A percentile compares a stretch with the other conserved stretches of the same genome.
These are phyloP conservation scores for Ustilago nuda DNA, from an alignment of 1,284 basidiomycete species.

Conservation along the genomic window DNA sequence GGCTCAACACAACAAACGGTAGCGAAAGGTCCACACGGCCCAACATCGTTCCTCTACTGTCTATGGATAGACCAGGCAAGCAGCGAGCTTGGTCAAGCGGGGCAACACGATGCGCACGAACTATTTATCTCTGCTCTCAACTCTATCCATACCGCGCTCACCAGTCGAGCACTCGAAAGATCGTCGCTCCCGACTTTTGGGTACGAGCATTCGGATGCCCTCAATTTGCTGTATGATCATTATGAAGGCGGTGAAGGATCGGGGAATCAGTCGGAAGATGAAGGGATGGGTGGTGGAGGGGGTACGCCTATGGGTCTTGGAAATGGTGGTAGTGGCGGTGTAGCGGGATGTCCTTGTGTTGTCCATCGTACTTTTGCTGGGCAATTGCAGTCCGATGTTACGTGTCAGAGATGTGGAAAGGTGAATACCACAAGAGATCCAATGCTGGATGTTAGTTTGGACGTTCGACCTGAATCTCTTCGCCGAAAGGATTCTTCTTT, in stretches of 20 bases:
- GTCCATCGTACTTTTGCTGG: constrained; percentile 92
- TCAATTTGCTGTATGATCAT: constrained; percentile 52
- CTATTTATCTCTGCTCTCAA: constrained; percentile 68
- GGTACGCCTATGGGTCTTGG: constrained; percentile 16
- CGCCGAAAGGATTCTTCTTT: constrained; percentile 17
- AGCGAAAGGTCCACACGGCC: constrained; percentile 76
- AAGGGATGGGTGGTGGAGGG: constrained; percentile 19
- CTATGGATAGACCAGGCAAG: constrained; percentile 80
- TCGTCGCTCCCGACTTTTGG: constrained; percentile 47
- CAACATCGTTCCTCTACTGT: constrained; percentile 83
- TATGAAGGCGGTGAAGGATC: constrained; percentile 41
- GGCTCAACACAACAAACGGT: constrained; percentile 2
- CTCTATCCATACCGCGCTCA: constrained; percentile 61
- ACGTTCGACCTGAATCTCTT: constrained; percentile 72
- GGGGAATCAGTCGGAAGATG: constrained; percentile 44
- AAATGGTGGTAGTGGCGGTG: constrained; percentile 26
- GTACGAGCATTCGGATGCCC: constrained; percentile 43
- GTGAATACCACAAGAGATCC: constrained; percentile 85
- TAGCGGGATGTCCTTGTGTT: constrained; percentile 81
- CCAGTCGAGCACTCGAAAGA: constrained; percentile 46
- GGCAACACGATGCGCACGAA: constrained; percentile 94
- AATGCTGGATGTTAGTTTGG: constrained; percentile 90
- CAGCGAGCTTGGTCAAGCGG: constrained; percentile 86
- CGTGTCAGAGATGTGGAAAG: constrained; percentile 80
- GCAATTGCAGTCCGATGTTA: constrained; percentile 86